Conservation (phyloP, 2,329 filamentous ascomycete genomes). For the Monilinia laxa region DNA sequence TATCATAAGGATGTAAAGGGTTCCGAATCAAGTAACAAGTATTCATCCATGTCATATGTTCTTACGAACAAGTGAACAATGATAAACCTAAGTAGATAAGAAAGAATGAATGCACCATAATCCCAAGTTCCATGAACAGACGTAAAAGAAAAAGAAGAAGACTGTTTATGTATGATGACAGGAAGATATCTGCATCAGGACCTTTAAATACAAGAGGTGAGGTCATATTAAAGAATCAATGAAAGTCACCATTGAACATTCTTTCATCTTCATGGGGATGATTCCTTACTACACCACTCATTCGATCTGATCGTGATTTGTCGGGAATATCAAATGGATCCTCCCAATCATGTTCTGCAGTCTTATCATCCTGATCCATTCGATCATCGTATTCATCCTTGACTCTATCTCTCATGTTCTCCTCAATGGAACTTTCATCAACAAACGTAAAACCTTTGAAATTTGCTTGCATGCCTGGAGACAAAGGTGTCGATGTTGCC, state of each 20-base stretch:
- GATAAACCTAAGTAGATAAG: constrained; percentile 7
- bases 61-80: constrained; percentile 1
- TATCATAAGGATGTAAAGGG: constrained; percentile 6
- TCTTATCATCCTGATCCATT: constrained; percentile 59
- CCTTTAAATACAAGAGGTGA: constrained; percentile 21
- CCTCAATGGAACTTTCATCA: constrained; percentile 93
- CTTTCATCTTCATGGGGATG: constrained; percentile 56
- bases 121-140: background rate
- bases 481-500: constrained; percentile 85
- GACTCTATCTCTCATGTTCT: constrained; percentile 64
- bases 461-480: constrained; percentile 93
- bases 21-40: background rate
- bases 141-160: constrained; percentile 5
- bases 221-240: constrained; percentile 50
- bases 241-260: constrained; percentile 64
- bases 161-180: constrained; percentile 15
- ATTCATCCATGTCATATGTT: constrained; percentile 1
- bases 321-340: constrained; percentile 47
- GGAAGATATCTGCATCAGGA: constrained; percentile 9
- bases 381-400: constrained; percentile 55
- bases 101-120: constrained; percentile 13
- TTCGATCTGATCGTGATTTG: constrained; percentile 51
- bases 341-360: constrained; percentile 38
- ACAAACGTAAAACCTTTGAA: constrained; percentile 99
- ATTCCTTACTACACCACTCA: constrained; percentile 63